A percentile compares a stretch with the other conserved stretches of the same genome.
These are phyloP conservation scores for Manihot esculenta DNA, from an alignment of 441 rosid species.

Conservation along the genomic window DNA sequence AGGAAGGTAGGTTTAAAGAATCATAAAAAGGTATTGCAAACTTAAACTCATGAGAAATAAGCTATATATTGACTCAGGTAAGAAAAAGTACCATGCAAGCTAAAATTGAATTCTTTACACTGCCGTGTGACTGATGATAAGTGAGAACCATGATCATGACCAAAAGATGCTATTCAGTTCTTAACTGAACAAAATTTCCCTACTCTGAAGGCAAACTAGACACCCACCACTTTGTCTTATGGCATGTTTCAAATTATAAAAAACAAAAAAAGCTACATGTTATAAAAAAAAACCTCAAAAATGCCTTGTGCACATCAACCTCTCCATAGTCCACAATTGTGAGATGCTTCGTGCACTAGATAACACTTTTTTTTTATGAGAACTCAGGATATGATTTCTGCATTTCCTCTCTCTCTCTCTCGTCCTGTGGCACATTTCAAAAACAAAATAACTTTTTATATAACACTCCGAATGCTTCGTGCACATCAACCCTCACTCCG, in stretches of 20 bases:
- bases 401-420: not conserved
- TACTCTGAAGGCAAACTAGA: not conserved
- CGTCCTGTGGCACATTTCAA: too few species aligned
- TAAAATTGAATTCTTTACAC: too few species aligned
- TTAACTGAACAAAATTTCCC: not conserved
- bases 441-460: too few species aligned
- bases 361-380: not conserved
- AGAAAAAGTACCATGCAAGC: not conserved
- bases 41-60: not conserved
- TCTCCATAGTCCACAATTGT: too few species aligned
- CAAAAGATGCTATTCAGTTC: not conserved
- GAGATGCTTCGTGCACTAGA: too few species aligned
- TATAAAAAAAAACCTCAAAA: too few species aligned
- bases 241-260: slow-evolving; percentile 3
- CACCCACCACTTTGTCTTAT: slow-evolving; percentile 1
- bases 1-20: slow-evolving; percentile 8
- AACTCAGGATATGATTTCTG: not conserved
- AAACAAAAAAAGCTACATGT: too few species aligned
- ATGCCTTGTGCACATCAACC: too few species aligned
- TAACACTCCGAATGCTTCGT: too few species aligned
- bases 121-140: too few species aligned
- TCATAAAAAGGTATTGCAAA: slow-evolving; percentile 2
- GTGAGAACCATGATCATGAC: too few species aligned
- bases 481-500: too few species aligned
- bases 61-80: slow-evolving; percentile 2